A percentile compares a stretch with the other conserved stretches of the same genome.
Conservation (phyloP, 495 filamentous ascomycete genomes). For the Aspergillus wentii region DNA sequence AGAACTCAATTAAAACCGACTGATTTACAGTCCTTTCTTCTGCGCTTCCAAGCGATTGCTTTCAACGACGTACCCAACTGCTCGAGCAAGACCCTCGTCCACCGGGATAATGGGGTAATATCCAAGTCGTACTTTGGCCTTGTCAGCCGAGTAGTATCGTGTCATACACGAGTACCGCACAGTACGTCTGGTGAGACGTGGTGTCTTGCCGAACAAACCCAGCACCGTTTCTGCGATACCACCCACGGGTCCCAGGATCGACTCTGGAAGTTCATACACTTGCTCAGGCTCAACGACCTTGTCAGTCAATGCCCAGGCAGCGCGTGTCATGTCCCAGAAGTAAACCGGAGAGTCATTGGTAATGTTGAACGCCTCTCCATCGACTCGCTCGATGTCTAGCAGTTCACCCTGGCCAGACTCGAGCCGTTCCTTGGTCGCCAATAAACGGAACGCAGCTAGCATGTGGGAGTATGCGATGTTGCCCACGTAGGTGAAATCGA, state of each 20-base stretch:
- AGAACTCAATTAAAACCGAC: neutral
- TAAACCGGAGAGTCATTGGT: slow-evolving; percentile 90
- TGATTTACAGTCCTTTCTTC: slow-evolving; percentile 41
- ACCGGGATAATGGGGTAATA: slow-evolving; percentile 71
- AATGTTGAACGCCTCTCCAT: slow-evolving; percentile 93
- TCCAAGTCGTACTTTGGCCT: slow-evolving; percentile 73
- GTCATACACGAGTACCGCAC: slow-evolving; percentile 78
- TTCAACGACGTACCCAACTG: slow-evolving; percentile 63
- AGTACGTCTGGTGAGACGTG: slow-evolving; percentile 67
- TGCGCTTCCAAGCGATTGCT: slow-evolving; percentile 26
- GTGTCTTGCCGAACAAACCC: slow-evolving; percentile 63
- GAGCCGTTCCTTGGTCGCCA: slow-evolving; percentile 49
- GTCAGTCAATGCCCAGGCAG: slow-evolving; percentile 71
- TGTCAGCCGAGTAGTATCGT: slow-evolving; percentile 78
- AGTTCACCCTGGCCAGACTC: slow-evolving; percentile 50
- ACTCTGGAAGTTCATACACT: slow-evolving; percentile 64
- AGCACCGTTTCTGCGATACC: slow-evolving; percentile 64
- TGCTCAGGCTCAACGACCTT: slow-evolving; percentile 57
- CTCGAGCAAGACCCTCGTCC: slow-evolving; percentile 67
- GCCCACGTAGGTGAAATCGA: slow-evolving; percentile 54
- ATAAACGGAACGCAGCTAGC: slow-evolving; percentile 61
- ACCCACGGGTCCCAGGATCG: slow-evolving; percentile 60
- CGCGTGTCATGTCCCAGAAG: slow-evolving; percentile 90
- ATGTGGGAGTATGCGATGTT: slow-evolving; percentile 47
- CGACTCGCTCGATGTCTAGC: slow-evolving; percentile 72